Base-by-base conservation (phyloP, 2,329 filamentous ascomycete species). In the Daldinia sp. region DNA sequence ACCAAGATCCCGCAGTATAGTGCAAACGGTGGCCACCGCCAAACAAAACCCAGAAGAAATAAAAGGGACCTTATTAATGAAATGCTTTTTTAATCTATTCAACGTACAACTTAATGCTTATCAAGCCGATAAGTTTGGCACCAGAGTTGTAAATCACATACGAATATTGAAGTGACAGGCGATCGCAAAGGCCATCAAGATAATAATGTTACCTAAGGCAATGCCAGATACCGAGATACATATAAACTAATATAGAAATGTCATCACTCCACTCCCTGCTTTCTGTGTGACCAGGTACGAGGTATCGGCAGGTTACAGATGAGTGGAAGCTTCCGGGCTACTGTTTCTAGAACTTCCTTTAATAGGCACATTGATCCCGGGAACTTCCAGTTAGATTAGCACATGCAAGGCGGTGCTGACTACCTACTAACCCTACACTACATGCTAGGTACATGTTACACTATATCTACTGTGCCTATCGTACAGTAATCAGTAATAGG, bases 271-370 rank as follows among this genome's bases (percentile, higher is more conserved):
- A 51, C 46, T 41, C 18, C 41, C 7, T 42, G 26, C 28, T 51
- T 28, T 56, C 28, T 42, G 53, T 51, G 53, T 48, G 26, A 63
- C 56, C 65, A 63, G 56, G 60, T 67, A 67, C 60, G 46, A 60
- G 65, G 56, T 63, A 59, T 53, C 58, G 35, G 53, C 20, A 56
- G 18, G 51, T 37, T 20, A 12, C 35, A 28, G 33, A 42, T 23
- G 12, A 15, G 30, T 57, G 51, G 60, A 64, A 57, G 65, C 54
- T 65, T 59, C 51, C 33, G 35, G 37, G 30, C n/a, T 6, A 26
- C 33, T 13, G 54, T 67, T 70, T 67, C 67, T 67, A 70, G 64
- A 70, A 70, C 57, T 41, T 67, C 60, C 67, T 46, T 26, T 42
- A 61, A 55, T 62, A 51, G 60, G 56, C 33, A 42, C 18, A 46